Evolutionary conservation across 2,329 filamentous ascomycete species (phyloP), one percentile per base, ranked within the genome.

Genomic region (Verticillium longisporum): DNA sequence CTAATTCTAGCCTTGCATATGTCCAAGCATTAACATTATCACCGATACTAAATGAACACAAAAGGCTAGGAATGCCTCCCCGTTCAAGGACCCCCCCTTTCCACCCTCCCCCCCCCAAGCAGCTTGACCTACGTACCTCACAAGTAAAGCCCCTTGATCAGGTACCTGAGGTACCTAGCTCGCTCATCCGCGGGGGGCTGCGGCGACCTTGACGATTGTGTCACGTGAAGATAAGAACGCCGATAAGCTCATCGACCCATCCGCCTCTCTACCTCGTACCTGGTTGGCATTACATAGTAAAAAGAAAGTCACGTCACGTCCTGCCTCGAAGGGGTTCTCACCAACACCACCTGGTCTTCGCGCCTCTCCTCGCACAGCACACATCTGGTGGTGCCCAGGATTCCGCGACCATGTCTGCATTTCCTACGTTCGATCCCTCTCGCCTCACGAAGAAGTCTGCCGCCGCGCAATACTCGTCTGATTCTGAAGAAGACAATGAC

Each of bases 391-490:
- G 45, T 10, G n/a, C 13, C n/a, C 9, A 2, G 10, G 9, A 50
- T 4, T 21, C 38, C 7, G 38, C 50, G 37, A 70, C 31, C 60
- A 77, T 77, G 74, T 70, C 72, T 31, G 63, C 67, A 55, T 69
- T 69, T 54, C 66, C 67, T 2, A 67, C 75, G 1, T 83, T 83
- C 65, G 75, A 82, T 59, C 70, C 79, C 3, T 74, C 78, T 18
- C 77, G 74, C 53, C 74, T 83, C 56, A 79, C 75, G 38, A 85
- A 84, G 72, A 75, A 78, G n/a, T 75, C 77, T 32, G 81, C 82
- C 2, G 80, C 77, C 32, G 80, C 82, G 57, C 84, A 84, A 67
- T 83, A 82, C 2, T 85, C 83, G 5, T 84, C 82, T 26, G 78
- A 76, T 13, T 80, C 80, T 11, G 78, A 81, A 60, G 79, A 31